These are phyloP conservation scores for Trichosporon ovoides DNA, from an alignment of 1,284 basidiomycete genomes.

Conservation along the genomic window DNA sequence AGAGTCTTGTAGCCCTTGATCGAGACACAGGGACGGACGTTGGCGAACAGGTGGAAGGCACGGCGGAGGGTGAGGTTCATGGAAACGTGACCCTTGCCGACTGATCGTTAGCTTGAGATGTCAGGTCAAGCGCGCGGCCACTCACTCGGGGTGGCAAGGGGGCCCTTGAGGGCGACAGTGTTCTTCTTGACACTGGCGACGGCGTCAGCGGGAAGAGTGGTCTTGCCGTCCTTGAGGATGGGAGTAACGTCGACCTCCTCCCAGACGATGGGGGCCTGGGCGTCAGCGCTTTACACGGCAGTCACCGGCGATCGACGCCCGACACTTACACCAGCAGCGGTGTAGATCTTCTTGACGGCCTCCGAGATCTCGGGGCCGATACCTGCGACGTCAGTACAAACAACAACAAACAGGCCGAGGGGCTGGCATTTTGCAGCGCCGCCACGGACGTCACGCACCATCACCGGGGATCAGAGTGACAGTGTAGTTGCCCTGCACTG, in stretches of 20 bases:
- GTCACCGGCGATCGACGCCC: background rate
- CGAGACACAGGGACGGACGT: constrained; percentile 93
- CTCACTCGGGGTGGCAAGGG: constrained; percentile 86
- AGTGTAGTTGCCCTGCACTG: constrained; percentile 79
- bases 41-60: constrained; percentile 97
- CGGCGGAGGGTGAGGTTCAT: constrained; percentile 94
- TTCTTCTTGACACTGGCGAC: constrained; percentile 93
- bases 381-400: constrained; percentile 54
- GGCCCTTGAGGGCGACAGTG: constrained; percentile 96
- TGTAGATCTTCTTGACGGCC: constrained; percentile 91
- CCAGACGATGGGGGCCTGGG: constrained; percentile 93
- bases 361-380: constrained; percentile 98
- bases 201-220: constrained; percentile 88
- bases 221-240: constrained; percentile 89
- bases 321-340: constrained; percentile 65
- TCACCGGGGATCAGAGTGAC: constrained; percentile 38
- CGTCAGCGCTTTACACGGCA: background rate
- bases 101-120: constrained; percentile 49
- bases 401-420: background rate
- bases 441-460: constrained; percentile 21
- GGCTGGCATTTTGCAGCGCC: background rate
- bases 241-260: constrained; percentile 98
- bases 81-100: constrained; percentile 98
- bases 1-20: constrained; percentile 97
- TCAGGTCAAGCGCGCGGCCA: constrained; percentile 13